Evolutionary conservation across 2,329 filamentous ascomycete genomes (phyloP), one percentile per base, ranked within the genome.

Genomic region (Dothiorella sarmentorum): DNA sequence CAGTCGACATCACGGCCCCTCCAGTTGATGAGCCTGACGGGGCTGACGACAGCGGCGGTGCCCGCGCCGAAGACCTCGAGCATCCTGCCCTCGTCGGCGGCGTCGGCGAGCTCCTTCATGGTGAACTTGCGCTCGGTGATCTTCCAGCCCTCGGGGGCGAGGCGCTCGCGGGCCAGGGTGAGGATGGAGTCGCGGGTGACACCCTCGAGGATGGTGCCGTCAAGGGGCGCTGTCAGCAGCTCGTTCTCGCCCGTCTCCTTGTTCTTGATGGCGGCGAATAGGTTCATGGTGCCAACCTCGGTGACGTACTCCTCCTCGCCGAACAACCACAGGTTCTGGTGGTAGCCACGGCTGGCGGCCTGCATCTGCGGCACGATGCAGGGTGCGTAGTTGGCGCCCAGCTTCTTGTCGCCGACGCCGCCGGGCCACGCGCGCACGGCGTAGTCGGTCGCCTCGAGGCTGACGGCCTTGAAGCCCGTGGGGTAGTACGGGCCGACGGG

Each of bases 231-330:
- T n/a, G 94, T 99, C 68, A 97, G 74, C 56, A 99, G 84, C 79
- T 97, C 92, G 70, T 92, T 93, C 77, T 92, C 84, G 7, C 93
- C 94, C 11, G 91, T 94, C 73, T 89, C 82, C 81, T 89, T 90
- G 79, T 95, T 86, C 77, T 85, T 86, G 67, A 97, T 77, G 40
- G 89, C 92, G 29, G 88, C 87, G 69, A 97, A 99, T 73, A 99
- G 86, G 78, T 99, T 99, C 94, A 99, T 99, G 60, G 94, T 97
- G 69, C 94, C 94, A 59, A 97, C 94, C 76, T 99, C 94, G 45
- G 94, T 99, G 60, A 97, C 87, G 69, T 88, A 96, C 74, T 97
- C 91, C 75, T 97, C 91, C 70, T 95, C 87, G 42, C 92, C 92
- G 71, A 97, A 99, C 29, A 99, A 80, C 94, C 94, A 99, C 56